Evolutionary conservation across 768 basidiomycete genomes (phyloP), one percentile per base, ranked within the genome.

Genomic region (Holtermanniella nyarrowii): DNA sequence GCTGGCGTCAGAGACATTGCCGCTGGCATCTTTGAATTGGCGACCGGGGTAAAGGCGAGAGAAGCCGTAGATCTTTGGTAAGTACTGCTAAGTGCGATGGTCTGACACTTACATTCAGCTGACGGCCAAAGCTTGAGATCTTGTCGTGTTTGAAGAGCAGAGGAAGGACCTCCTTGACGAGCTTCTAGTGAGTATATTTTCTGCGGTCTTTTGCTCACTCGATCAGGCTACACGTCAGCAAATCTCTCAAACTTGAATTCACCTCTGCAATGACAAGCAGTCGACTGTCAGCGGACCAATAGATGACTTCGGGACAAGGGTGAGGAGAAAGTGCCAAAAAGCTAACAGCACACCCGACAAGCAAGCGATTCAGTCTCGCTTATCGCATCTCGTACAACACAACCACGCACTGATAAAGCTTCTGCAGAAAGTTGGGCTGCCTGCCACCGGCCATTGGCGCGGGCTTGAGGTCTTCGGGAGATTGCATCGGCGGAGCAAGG

Each of bases 71-170:
- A 71, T 71, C 69, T 69, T 49, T 27, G 20, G 27, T 24, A 41
- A 24, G 7, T 26, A 20, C n/a, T 20, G 43, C 44, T 4, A 46
- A 20, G 42, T 26, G 4, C n/a, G 20, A 27, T 20, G 44, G 7
- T 3, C 42, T 14, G 24, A 16, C 27, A 55, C 69, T 57, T 44
- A 71, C 69, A 52, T 71, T 69, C 20, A 71, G 58, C 52, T 71
- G 69, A 16, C 69, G 48, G n/a, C 65, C 65, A 41, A 71, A 71
- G 0, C 63, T 66, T n/a, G 67, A 50, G 7, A 71, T 45, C 52
- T 71, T 71, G 50, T 66, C 64, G 48, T 71, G 69, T 55, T 71
- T 71, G 64, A 61, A 71, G 16, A 68, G 56, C 21, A 44, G 55
- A 1, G 69, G 69, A n/a, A 71, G 53, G 7, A 71, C 59, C 24